Evolutionary conservation across 23 red algal species (phyloP), one percentile per base, ranked within the genome.

Genomic region (Gracilariopsis chorda): DNA sequence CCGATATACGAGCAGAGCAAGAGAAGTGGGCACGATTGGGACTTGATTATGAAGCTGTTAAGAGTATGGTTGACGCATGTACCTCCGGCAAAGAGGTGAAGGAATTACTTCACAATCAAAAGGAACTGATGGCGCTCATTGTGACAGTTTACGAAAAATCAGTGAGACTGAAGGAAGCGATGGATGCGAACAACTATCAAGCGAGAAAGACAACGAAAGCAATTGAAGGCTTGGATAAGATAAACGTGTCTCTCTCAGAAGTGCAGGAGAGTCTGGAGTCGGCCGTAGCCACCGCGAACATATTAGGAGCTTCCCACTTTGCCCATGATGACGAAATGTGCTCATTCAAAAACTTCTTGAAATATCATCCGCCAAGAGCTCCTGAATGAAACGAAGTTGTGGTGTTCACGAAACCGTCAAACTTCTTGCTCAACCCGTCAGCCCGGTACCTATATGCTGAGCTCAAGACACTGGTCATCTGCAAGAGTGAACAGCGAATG

Each of bases 261-360:
- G 75, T 91, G 34, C 88, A 91, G 59, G 75, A 91, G 23, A 56
- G 60, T 40, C 58, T 91, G 24, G 88, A 91, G 41, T 72, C 58
- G 11, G 88, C 88, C 1, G 75, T 91, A 21, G 88, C 88, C 23
- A 91, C 88, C 16, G 88, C 88, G 30, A 91, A 91, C 57, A 91
- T 91, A 71, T 51, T 91, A 24, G 88, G 88, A 3, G 88, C 77
- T 2, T 35, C 75, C 8, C 88, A 91, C 37, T 91, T 91, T 53
- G 55, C 88, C n/a, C 58, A 82, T 42, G 74, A 82, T 73, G 77
- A 91, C 17, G 75, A 91, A 63, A 82, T 91, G 88, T 82, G 88
- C 43, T 91, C 88, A 43, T 91, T 91, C 51, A 91, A 91, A 44
- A 75, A 70, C 63, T 91, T 82, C 36, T 91, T 91, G 77, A 80